Conservation (phyloP, 192 early-diverging fungal species). For the Coemansia sp. region DNA sequence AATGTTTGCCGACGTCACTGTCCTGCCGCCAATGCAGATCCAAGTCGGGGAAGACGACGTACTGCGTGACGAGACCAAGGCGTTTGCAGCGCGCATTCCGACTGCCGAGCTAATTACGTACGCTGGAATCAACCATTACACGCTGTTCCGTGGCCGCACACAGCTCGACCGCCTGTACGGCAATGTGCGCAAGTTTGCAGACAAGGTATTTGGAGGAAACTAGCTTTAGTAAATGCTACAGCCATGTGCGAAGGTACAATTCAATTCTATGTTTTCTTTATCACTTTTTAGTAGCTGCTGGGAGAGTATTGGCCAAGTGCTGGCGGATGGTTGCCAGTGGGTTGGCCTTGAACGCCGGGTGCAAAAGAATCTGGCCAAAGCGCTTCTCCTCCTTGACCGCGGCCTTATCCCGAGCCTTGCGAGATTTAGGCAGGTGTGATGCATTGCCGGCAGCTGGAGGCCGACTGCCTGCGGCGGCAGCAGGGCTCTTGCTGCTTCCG, state of each 20-base stretch:
- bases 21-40: slow-evolving; percentile 19
- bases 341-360: slow-evolving; percentile 72
- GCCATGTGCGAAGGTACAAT: neutral
- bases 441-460: neutral
- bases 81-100: neutral
- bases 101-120: slow-evolving; percentile 16
- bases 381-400: slow-evolving; percentile 71
- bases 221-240: neutral
- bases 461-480: neutral
- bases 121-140: slow-evolving; percentile 25
- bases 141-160: slow-evolving; percentile 21
- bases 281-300: neutral
- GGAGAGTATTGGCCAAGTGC: slow-evolving; percentile 74
- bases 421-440: slow-evolving; percentile 9
- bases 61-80: slow-evolving; percentile 20
- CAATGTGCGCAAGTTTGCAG: slow-evolving; percentile 15
- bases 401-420: slow-evolving; percentile 65
- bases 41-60: slow-evolving; percentile 25
- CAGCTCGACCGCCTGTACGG: slow-evolving; percentile 23
- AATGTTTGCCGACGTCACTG: neutral
- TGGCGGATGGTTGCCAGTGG: slow-evolving; percentile 72
- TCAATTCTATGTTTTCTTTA: too few relatives aligned
- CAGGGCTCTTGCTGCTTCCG: neutral
- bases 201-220: neutral
- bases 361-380: slow-evolving; percentile 71